Base-by-base conservation (phyloP, 768 basidiomycete genomes). In the Tephrocybe sp. region DNA sequence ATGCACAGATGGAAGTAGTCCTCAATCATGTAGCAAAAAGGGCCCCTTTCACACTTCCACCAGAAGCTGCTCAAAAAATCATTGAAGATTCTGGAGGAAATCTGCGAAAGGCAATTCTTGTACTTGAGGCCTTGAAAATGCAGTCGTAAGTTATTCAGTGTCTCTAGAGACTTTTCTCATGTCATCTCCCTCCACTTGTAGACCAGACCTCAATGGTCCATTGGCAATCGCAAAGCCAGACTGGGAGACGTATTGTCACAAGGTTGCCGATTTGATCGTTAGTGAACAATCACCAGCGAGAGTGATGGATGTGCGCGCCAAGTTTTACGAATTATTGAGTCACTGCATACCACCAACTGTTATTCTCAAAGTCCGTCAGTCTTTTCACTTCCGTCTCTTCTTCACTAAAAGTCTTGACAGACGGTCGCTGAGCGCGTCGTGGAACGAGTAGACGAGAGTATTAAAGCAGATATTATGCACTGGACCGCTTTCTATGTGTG, bases 401-500 rank as follows among this genome's bases (percentile, higher is more conserved):
- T 37, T 30, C 8, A 12, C 12, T 27, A 21, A 97, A 31, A 21
- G 4, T 38, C 5, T 31, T 30, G 3, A 5, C 38, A 51, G 96
- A 99, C 96, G 3, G 82, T 98, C 31, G 89, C 95, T 13, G 91
- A 92, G 49, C 80, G 85, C 7, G 80, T 98, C 13, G 84, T 93
- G 21, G 88, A 92, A 38, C 80, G 83, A 52, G 89, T 96, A 4
- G 95, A 98, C 65, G 94, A 98, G 64, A 77, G 76, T 43, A 64
- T 99, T 49, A 97, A 95, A 69, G 83, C 87, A 0, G 93, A 98
- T 59, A 85, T 98, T 58, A 90, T 98, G 77, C 93, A 97, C 63
- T 98, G 95, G 95, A 92, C 96, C 3, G 93, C 97, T 19, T 87
- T 96, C 64, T 98, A 98, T 66, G 93, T 93, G 62, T 53, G 89